A percentile compares a stretch with the other conserved stretches of the same genome.
Evolutionary conservation across 2,329 filamentous ascomycete genomes (phyloP).

Genomic region (Cercospora sojina): DNA sequence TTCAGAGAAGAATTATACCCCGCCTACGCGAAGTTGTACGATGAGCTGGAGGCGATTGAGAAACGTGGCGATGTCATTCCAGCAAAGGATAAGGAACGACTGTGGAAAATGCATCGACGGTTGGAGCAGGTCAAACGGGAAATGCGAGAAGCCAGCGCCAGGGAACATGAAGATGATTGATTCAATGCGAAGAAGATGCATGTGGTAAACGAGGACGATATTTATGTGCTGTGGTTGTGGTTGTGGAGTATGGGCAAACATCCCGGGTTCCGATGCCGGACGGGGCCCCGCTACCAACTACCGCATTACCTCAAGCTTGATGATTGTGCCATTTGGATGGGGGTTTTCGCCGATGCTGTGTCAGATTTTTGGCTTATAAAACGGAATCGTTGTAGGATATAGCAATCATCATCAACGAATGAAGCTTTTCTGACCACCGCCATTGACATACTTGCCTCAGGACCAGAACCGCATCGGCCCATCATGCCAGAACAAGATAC

Average conservation of each 20-base stretch:
- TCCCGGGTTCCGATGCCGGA: conserved; percentile 11
- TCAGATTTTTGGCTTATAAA: not conserved
- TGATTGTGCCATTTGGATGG: conserved; percentile 7
- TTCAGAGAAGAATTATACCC: conserved; percentile 59
- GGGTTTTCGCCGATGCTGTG: not conserved
- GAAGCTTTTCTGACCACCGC: not conserved
- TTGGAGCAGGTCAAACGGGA: conserved; percentile 59
- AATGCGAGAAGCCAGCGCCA: conserved; percentile 45
- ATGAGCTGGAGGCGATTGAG: conserved; percentile 43
- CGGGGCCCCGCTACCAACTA: not conserved
- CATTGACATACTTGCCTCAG: not conserved
- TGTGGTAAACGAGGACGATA: not conserved
- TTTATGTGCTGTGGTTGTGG: not conserved
- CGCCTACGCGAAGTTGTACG: conserved; percentile 58
- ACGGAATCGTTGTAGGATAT: not conserved
- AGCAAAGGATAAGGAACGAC: conserved; percentile 50
- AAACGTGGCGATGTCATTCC: conserved; percentile 33
- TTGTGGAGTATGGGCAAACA: not conserved
- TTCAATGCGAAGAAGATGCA: not conserved
- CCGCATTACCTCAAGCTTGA: not conserved
- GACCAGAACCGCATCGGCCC: not conserved
- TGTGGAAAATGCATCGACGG: conserved; percentile 55
- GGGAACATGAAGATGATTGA: conserved; percentile 22
- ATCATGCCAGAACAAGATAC: not conserved
- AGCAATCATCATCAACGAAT: not conserved